Evolutionary conservation across 1,284 basidiomycete species (phyloP).

Genomic region (Lignosus rhinocerotis): DNA sequence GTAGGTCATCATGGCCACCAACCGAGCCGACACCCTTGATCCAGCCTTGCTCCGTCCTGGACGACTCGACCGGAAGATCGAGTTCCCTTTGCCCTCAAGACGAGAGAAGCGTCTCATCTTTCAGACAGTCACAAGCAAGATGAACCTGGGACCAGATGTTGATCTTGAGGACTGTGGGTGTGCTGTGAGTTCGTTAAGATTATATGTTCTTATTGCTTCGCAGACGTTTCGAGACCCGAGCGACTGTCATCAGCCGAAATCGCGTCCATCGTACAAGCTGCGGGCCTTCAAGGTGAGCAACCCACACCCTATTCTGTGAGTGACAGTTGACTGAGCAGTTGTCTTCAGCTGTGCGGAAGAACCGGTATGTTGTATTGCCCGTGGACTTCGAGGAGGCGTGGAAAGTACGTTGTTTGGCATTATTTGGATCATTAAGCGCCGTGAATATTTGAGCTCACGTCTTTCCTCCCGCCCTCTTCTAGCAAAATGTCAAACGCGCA

Average conservation of each 20-base stretch:
- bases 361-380: slow-evolving; percentile 96
- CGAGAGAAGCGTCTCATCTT: slow-evolving; percentile 97
- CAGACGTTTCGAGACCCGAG: slow-evolving; percentile 96
- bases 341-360: slow-evolving; percentile 87
- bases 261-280: slow-evolving; percentile 94
- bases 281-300: slow-evolving; percentile 86
- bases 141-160: slow-evolving; percentile 98
- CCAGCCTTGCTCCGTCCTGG: slow-evolving; percentile 97
- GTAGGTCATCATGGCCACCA: slow-evolving; percentile 98
- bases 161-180: slow-evolving; percentile 95
- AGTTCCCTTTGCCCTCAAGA: slow-evolving; percentile 94
- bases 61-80: slow-evolving; percentile 97
- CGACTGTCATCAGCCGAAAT: slow-evolving; percentile 96
- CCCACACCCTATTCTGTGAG: too few species aligned
- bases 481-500: slow-evolving; percentile 92
- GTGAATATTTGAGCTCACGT: slow-evolving; percentile 38
- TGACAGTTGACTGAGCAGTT: not conserved
- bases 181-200: not conserved
- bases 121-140: slow-evolving; percentile 96
- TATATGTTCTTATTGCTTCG: slow-evolving; percentile 5
- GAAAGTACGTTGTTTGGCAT: slow-evolving; percentile 77
- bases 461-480: slow-evolving; percentile 33
- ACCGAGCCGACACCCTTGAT: slow-evolving; percentile 94
- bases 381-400: slow-evolving; percentile 98
- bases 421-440: slow-evolving; percentile 40